Evolutionary conservation across 2,329 filamentous ascomycete genomes (phyloP).

Genomic region (Alternaria arborescens): DNA sequence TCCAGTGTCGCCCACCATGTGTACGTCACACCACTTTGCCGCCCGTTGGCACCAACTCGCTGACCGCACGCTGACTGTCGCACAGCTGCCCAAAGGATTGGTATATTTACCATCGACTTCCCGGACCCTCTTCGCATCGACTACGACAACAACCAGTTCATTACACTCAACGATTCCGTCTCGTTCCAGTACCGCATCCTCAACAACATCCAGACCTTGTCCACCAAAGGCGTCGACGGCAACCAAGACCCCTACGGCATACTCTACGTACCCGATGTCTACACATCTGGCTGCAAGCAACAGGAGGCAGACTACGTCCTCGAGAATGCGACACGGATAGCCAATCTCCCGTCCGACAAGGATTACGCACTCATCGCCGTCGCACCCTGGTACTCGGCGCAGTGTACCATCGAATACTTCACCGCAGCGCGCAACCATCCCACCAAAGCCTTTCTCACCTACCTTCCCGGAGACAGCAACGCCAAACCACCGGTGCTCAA

Average conservation of each 20-base stretch:
- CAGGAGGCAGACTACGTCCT: conserved; percentile 74
- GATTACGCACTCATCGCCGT: conserved; percentile 81
- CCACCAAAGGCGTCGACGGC: conserved; percentile 69
- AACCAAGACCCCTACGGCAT: conserved; percentile 76
- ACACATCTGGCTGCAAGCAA: conserved; percentile 68
- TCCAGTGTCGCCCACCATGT: conserved; percentile 44
- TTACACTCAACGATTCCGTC: conserved; percentile 38
- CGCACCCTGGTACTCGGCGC: conserved; percentile 81
- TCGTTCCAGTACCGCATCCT: conserved; percentile 51
- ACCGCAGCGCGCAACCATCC: conserved; percentile 65
- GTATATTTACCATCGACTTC: conserved; percentile 49
- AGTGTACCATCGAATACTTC: conserved; percentile 79
- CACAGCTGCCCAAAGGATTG: conserved; percentile 47
- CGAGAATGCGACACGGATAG: conserved; percentile 74
- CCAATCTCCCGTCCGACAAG: conserved; percentile 68
- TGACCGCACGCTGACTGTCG: conserved; percentile 11
- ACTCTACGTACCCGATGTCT: conserved; percentile 82
- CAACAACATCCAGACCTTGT: conserved; percentile 77
- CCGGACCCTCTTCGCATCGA: conserved; percentile 43
- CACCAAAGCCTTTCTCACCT: conserved; percentile 68
- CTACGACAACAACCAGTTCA: conserved; percentile 43
- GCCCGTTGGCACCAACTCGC: neutral
- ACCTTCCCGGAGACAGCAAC: conserved; percentile 58
- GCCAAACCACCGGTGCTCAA: conserved; percentile 71
- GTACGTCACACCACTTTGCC: conserved; percentile 44